Percentiles rank a stretch among this genome's conserved stretches.
Conservation (phyloP, 805 yeast species). For the Sugiyamaella boreocaroliniensis region DNA sequence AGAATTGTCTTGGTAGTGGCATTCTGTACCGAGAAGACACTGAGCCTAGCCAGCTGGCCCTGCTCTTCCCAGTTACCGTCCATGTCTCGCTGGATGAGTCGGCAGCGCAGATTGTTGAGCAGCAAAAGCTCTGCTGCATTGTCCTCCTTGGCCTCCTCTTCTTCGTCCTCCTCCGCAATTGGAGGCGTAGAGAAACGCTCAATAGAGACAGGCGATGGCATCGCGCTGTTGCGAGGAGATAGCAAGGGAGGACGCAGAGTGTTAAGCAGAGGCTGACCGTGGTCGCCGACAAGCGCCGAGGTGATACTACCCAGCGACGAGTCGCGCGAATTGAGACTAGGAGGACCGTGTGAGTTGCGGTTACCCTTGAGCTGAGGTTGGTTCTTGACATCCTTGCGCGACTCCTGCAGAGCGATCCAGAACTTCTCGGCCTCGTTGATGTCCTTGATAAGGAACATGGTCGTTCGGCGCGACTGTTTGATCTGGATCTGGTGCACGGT, state of each 20-base stretch:
- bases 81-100: slow-evolving; percentile 10
- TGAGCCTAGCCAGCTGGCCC: slow-evolving; percentile 16
- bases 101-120: slow-evolving; percentile 20
- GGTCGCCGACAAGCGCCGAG: slow-evolving; percentile 3
- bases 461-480: slow-evolving; percentile 9
- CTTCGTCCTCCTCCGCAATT: neutral
- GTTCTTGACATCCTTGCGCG: slow-evolving; percentile 15
- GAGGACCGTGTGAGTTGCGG: slow-evolving; percentile 5
- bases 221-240: neutral
- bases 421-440: slow-evolving; percentile 15
- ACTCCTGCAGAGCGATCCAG: slow-evolving; percentile 15
- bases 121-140: slow-evolving; percentile 13
- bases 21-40: slow-evolving; percentile 15
- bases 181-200: neutral
- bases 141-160: neutral
- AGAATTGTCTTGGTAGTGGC: slow-evolving; percentile 11
- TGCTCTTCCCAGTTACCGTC: slow-evolving; percentile 13
- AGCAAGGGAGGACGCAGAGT: slow-evolving; percentile 7
- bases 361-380: slow-evolving; percentile 16
- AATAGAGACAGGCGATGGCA: neutral
- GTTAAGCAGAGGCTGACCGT: neutral
- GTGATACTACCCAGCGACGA: slow-evolving; percentile 17
- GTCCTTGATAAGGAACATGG: slow-evolving; percentile 19
- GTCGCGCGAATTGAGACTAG: slow-evolving; percentile 14
- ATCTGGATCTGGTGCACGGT: slow-evolving; percentile 20